Evolutionary conservation across 495 filamentous ascomycete species (phyloP), one percentile per base, ranked within the genome.

Genomic region (Xylaria sp.): DNA sequence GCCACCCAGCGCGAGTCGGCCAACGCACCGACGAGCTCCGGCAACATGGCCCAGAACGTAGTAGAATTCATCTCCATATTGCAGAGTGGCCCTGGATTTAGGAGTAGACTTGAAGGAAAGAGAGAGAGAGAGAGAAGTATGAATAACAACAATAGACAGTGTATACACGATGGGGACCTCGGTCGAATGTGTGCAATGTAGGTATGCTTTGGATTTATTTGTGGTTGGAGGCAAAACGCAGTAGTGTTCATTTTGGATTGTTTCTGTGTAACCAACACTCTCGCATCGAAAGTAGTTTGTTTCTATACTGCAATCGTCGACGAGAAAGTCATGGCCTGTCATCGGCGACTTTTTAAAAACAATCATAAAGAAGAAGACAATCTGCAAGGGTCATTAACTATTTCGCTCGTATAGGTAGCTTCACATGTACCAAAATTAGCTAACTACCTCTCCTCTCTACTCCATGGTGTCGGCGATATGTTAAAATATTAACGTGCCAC

Each of bases 1-100:
- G 90, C 77, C 3, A 96, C 89, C 74, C 93, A 95, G 33, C 84
- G 82, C 26, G 91, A 85, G 21, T 86, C 80, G 21, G 86, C 81
- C 41, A 95, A 87, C 21, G 86, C 83, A 11, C 85, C 74, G 8
- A 95, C 77, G 24, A 95, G 85, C 21, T 78, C 77, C 0, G 91
- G 86, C 3, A 95, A 80, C 19, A 85, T 77, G 48, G 78, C 77
- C 44, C 79, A 78, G 75, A 92, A 95, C 12, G 84, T 86, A 17
- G 71, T 61, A 12, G 74, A 74, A 67, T 86, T 82, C 68, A 95
- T 75, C 52, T 55, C 52, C 52, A 55, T 55, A 12, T 5, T 55
- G 21, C 52, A 17, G 24, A 19, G 7, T 14, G 5, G 52, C 31
- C 24, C 31, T 26, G 11, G 12, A 33, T 31, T 5, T 26, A 29